Percentiles rank a stretch among this genome's conserved stretches.
phyloP scores from a whole-genome alignment of 352 stramenopile genomes.

The Phytophthora ramorum region DNA sequence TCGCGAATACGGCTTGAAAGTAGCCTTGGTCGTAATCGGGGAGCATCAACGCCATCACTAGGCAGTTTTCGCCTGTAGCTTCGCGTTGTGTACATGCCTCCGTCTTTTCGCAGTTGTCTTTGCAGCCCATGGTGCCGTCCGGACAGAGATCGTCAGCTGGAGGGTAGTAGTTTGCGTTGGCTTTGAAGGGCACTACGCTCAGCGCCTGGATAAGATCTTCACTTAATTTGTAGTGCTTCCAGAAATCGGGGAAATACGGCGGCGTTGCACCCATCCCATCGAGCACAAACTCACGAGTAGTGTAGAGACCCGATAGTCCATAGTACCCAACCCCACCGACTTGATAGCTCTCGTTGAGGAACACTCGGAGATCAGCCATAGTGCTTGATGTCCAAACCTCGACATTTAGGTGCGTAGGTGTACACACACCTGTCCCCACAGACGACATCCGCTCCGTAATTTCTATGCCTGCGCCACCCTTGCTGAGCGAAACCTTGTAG shows the following conservation, averaged over 20 bases:
- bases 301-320: constrained; percentile 55
- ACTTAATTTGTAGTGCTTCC: constrained; percentile 52
- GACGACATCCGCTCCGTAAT: constrained; percentile 44
- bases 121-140: constrained; percentile 51
- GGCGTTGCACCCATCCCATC: constrained; percentile 14
- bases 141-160: constrained; percentile 25
- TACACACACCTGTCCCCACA: constrained; percentile 42
- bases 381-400: constrained; percentile 59
- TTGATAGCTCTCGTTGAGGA: constrained; percentile 55
- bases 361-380: constrained; percentile 38
- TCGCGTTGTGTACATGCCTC: constrained; percentile 50
- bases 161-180: constrained; percentile 46
- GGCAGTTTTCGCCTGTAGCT: constrained; percentile 26
- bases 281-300: constrained; percentile 40
- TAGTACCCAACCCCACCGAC: constrained; percentile 46
- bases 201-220: constrained; percentile 47
- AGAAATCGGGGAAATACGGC: constrained; percentile 52
- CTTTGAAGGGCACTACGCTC: constrained; percentile 24
- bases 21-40: constrained; percentile 53
- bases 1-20: constrained; percentile 51
- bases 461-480: constrained; percentile 2
- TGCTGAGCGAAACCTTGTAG: constrained; percentile 39
- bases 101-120: constrained; percentile 49
- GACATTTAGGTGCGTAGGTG: constrained; percentile 62
- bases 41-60: constrained; percentile 55